Conservation (phyloP, 176 grass and related monocot species). For the Cymbopogon citratus region DNA sequence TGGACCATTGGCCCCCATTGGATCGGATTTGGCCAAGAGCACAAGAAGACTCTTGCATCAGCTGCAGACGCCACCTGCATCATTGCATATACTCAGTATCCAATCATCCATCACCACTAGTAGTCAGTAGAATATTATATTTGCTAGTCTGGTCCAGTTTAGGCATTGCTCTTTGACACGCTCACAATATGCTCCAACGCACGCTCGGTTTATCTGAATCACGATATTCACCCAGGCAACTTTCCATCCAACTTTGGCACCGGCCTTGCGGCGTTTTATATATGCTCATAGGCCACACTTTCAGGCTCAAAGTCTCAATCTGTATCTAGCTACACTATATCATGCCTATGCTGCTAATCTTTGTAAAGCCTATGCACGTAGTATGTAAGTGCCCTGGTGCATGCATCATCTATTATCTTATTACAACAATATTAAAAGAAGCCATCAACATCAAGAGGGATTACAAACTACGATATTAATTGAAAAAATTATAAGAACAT, state of each 20-base stretch:
- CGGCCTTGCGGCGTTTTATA: conserved; percentile 1
- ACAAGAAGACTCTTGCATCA: background rate
- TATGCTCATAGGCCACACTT: conserved; percentile 14
- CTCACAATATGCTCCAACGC: conserved; percentile 7
- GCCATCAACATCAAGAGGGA: background rate
- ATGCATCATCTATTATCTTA: background rate
- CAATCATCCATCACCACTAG: background rate
- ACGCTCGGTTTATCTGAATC: conserved; percentile 21
- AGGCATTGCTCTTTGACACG: conserved; percentile 11
- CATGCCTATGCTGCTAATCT: conserved; percentile 1
- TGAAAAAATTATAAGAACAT: background rate
- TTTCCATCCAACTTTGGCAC: conserved; percentile 20
- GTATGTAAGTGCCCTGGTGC: background rate
- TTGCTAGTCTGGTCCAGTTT: conserved; percentile 45
- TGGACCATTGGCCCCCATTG: conserved; percentile 12
- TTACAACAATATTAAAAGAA: background rate
- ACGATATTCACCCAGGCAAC: background rate
- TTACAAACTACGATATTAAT: background rate
- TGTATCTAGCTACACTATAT: background rate
- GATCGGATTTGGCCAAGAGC: background rate
- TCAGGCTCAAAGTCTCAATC: conserved; percentile 14
- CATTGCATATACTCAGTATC: background rate
- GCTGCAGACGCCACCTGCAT: background rate
- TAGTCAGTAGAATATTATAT: conserved; percentile 7
- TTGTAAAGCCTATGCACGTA: conserved; percentile 10